Evolutionary conservation across 768 basidiomycete species (phyloP), one percentile per base, ranked within the genome.

Genomic region (Amanita rimosa): DNA sequence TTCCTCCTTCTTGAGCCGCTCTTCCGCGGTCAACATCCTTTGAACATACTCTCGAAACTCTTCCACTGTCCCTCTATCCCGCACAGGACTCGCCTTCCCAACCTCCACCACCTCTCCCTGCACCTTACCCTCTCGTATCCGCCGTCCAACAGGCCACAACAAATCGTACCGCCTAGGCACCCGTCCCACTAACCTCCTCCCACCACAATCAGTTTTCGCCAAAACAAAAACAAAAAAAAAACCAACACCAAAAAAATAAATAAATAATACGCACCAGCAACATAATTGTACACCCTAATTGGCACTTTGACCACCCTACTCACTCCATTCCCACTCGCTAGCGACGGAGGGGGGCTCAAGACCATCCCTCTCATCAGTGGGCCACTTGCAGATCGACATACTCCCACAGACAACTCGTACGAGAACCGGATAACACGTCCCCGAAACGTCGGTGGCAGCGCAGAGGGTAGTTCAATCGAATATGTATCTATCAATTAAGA

Each of bases 241-340:
- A 31, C 29, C 4, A 21, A 19, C n/a, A n/a, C n/a, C n/a, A n/a
- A n/a, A n/a, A n/a, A n/a, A n/a, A n/a, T n/a, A n/a, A n/a, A n/a
- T n/a, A 26, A 14, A 24, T 24, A 26, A 14, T 8, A 27, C 11
- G 50, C 55, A 92, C 93, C 78, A 40, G 78, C 68, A 50, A 96
- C 87, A 54, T 93, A 72, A 50, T 90, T 93, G 66, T 96, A 97
- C 4, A 98, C 72, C 19, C 92, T 70, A 39, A 99, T 83, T 0
- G 95, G 95, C 1, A 98, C 85, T 44, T 85, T 87, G 84, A 95
- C 89, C 2, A 93, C 76, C 29, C 81, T 68, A 63, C 87, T 85
- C 49, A 71, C 69, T 56, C 77, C 78, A 53, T 70, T 75, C 31
- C 64, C 68, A 38, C 68, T 69, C 10, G 62, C 58, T 21, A 49